Evolutionary conservation across 2,329 filamentous ascomycete species (phyloP).

Genomic region (Fusarium sp.): DNA sequence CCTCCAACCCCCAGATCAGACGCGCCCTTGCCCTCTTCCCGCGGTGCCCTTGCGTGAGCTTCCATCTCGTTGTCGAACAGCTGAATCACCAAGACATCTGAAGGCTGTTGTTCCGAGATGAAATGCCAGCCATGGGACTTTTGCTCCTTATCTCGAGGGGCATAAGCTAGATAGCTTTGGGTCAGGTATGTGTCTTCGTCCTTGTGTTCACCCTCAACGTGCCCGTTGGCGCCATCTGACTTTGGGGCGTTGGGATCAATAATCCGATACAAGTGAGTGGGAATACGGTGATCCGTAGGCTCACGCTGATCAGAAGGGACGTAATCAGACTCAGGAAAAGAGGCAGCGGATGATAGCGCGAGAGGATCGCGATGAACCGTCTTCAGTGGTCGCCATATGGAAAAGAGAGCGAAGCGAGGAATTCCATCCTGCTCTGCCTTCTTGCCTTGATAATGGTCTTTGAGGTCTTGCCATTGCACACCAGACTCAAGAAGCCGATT

Average conservation of each 20-base stretch:
- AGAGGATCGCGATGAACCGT: slow-evolving; percentile 9
- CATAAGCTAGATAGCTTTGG: slow-evolving; percentile 4
- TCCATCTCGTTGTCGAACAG: slow-evolving; percentile 12
- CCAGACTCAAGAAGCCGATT: neutral
- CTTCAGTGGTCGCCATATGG: slow-evolving; percentile 3
- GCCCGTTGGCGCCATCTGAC: neutral
- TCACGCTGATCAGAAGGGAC: slow-evolving; percentile 1
- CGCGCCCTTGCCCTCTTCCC: neutral
- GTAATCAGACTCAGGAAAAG: slow-evolving; percentile 6
- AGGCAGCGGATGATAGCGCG: slow-evolving; percentile 2
- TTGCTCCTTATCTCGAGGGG: neutral
- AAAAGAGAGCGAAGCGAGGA: slow-evolving; percentile 5
- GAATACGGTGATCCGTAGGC: neutral
- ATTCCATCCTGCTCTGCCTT: neutral
- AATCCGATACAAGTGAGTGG: neutral
- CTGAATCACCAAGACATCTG: slow-evolving; percentile 4
- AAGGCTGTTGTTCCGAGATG: slow-evolving; percentile 3
- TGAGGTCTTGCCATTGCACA: neutral
- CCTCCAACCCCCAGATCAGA: slow-evolving; percentile 8
- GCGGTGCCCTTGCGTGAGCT: neutral
- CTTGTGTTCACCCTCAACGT: neutral
- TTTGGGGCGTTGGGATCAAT: neutral
- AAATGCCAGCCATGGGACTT: slow-evolving; percentile 1
- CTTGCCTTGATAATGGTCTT: neutral
- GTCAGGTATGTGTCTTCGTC: neutral